Conservation (phyloP, 176 grass and related monocot species). For the Oryza meyeriana region DNA sequence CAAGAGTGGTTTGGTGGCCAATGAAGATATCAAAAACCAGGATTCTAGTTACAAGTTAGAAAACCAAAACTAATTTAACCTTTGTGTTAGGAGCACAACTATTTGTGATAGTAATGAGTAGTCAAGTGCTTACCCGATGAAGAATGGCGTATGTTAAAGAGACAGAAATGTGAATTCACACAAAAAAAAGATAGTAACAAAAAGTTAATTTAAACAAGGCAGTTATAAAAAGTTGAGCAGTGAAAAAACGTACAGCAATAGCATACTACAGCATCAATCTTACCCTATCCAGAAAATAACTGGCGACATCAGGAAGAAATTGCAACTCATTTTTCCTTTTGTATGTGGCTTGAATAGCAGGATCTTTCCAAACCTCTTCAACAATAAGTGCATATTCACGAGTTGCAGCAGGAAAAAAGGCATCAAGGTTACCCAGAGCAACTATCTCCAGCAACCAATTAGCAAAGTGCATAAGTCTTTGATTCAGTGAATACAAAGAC, state of each 20-base stretch:
- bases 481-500: constrained; percentile 62
- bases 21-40: not conserved
- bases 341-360: constrained; percentile 69
- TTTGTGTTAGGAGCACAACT: not conserved
- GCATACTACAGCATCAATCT: not conserved
- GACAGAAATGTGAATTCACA: not conserved
- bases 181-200: not conserved
- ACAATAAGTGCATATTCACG: constrained; percentile 68
- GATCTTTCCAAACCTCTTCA: constrained; percentile 73
- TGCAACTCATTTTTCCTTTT: constrained; percentile 59
- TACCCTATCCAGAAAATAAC: constrained; percentile 68
- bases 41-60: not conserved
- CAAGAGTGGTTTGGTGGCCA: not conserved
- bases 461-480: constrained; percentile 56
- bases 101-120: not conserved
- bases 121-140: no score
- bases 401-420: constrained; percentile 75
- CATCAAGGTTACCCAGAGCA: constrained; percentile 69
- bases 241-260: not conserved
- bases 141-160: not conserved
- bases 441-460: constrained; percentile 76
- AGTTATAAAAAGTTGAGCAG: not conserved
- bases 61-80: not conserved
- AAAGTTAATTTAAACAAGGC: not conserved
- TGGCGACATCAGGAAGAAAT: constrained; percentile 67